phyloP scores from a whole-genome alignment of 1,139 yeast species.

The Torulaspora pretoriensis region DNA sequence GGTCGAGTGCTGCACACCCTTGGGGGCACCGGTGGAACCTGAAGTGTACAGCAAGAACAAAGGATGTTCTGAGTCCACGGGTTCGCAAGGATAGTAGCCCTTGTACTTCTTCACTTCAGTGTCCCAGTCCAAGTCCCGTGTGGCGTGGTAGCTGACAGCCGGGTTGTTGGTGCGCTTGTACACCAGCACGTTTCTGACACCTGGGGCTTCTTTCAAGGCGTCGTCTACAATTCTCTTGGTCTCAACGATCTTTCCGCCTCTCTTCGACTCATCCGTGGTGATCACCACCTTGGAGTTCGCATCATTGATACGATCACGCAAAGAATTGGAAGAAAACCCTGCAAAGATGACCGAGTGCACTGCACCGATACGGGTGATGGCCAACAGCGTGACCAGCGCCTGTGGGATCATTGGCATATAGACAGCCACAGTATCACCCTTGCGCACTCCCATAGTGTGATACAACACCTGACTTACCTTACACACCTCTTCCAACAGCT shows the following conservation, averaged over 20 bases:
- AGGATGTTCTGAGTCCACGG: constrained; percentile 91
- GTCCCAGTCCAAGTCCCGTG: constrained; percentile 80
- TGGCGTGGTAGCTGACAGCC: constrained; percentile 57
- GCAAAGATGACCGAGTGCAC: constrained; percentile 82
- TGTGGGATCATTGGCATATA: constrained; percentile 86
- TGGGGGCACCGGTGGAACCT: constrained; percentile 96
- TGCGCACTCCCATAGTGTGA: constrained; percentile 58
- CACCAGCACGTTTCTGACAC: constrained; percentile 64
- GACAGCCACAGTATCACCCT: constrained; percentile 83
- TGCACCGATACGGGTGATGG: constrained; percentile 75
- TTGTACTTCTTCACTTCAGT: constrained; percentile 67
- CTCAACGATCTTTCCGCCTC: constrained; percentile 81
- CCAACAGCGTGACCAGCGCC: constrained; percentile 67
- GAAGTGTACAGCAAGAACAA: constrained; percentile 90
- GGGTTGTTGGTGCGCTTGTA: constrained; percentile 68
- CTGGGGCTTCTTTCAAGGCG: constrained; percentile 66
- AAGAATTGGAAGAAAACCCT: constrained; percentile 72
- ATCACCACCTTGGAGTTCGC: constrained; percentile 71
- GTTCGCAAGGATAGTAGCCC: constrained; percentile 78
- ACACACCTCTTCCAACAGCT: constrained; percentile 64
- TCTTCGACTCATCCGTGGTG: constrained; percentile 74
- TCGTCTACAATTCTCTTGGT: constrained; percentile 81
- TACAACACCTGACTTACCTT: constrained; percentile 66
- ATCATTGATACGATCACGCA: constrained; percentile 71
- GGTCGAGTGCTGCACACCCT: constrained; percentile 88